These are phyloP conservation scores for Fusarium sp. DNA, from an alignment of 2,329 filamentous ascomycete species.

Conservation along the genomic window DNA sequence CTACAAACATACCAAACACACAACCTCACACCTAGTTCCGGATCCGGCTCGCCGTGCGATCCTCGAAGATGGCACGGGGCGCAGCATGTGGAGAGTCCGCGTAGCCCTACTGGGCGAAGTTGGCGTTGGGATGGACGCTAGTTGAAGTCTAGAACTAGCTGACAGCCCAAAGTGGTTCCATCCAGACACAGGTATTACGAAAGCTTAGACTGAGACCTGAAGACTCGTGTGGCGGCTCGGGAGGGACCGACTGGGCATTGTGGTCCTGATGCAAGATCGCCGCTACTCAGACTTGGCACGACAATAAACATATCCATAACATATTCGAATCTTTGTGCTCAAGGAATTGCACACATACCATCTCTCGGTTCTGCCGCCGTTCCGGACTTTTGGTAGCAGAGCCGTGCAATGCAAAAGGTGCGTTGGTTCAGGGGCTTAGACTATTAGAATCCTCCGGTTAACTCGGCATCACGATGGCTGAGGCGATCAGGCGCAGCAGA, in stretches of 20 bases:
- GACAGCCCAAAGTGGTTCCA: background rate
- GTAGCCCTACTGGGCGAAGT: conserved; percentile 8
- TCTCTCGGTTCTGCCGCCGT: background rate
- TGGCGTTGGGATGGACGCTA: conserved; percentile 22
- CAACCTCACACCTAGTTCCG: conserved; percentile 18
- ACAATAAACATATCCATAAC: background rate
- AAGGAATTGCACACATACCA: background rate
- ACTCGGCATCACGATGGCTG: background rate
- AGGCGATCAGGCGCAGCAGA: background rate
- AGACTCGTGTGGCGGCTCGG: conserved; percentile 11
- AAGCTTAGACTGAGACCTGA: background rate
- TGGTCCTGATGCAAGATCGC: background rate
- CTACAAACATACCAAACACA: conserved; percentile 17
- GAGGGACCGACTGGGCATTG: conserved; percentile 21
- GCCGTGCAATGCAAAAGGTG: background rate
- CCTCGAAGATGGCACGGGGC: conserved; percentile 18
- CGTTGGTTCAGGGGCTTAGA: background rate
- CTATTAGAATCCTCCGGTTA: background rate
- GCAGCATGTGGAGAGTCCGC: conserved; percentile 22
- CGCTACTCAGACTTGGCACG: background rate
- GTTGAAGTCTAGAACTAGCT: conserved; percentile 26
- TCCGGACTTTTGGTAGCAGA: background rate
- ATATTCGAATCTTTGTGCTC: background rate
- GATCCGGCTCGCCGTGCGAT: conserved; percentile 21
- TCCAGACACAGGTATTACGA: background rate